These are phyloP conservation scores for Cicer yamashitae DNA, from an alignment of 306 rosid species.

Conservation along the genomic window DNA sequence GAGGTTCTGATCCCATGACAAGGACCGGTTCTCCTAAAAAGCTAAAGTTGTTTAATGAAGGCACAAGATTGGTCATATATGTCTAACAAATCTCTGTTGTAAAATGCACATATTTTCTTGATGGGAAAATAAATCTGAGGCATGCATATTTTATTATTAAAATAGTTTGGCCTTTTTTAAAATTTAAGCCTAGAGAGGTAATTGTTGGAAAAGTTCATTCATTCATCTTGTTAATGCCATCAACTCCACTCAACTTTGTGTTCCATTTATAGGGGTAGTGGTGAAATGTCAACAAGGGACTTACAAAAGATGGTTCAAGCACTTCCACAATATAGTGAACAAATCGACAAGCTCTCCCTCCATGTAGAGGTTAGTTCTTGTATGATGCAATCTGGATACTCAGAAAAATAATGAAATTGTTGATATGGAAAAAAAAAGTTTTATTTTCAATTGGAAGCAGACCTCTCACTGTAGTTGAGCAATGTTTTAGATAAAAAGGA, in stretches of 20 bases:
- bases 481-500: neutral
- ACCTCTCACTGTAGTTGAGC: slow-evolving; percentile 17
- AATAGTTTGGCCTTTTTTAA: slow-evolving; percentile 27
- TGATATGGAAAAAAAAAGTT: slow-evolving; percentile 8
- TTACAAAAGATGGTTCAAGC: slow-evolving; percentile 99
- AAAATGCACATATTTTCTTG: slow-evolving; percentile 24
- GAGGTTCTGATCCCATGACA: slow-evolving; percentile 8
- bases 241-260: slow-evolving; percentile 40
- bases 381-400: slow-evolving; percentile 17
- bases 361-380: slow-evolving; percentile 89
- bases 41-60: slow-evolving; percentile 29
- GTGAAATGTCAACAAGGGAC: slow-evolving; percentile 93
- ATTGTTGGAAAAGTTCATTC: slow-evolving; percentile 25
- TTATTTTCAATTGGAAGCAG: slow-evolving; percentile 34
- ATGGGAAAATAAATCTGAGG: slow-evolving; percentile 28
- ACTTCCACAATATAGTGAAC: slow-evolving; percentile 99
- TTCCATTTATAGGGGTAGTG: slow-evolving; percentile 60
- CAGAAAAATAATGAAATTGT: slow-evolving; percentile 6
- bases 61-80: slow-evolving; percentile 15
- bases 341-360: slow-evolving; percentile 97
- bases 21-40: slow-evolving; percentile 20
- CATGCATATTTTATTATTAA: slow-evolving; percentile 18
- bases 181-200: slow-evolving; percentile 34
- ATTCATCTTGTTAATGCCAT: slow-evolving; percentile 29
- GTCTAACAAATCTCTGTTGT: slow-evolving; percentile 13